phyloP scores from a whole-genome alignment of 768 basidiomycete genomes.

The Dioszegia crocea region DNA sequence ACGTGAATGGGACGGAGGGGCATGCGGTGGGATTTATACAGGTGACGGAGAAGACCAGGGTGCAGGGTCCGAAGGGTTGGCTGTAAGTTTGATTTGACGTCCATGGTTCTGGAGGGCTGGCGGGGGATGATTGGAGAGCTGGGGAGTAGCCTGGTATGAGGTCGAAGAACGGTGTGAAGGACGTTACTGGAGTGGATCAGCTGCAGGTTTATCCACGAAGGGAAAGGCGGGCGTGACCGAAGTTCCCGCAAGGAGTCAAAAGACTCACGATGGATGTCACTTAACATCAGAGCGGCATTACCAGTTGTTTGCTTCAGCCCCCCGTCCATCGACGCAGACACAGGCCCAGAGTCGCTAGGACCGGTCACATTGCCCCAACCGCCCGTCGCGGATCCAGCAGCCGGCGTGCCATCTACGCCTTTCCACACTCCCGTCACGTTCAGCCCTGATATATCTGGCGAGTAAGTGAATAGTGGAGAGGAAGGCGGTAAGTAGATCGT shows the following conservation, averaged over 20 bases:
- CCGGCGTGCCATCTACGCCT: neutral
- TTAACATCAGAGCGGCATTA: neutral
- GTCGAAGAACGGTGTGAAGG: neutral
- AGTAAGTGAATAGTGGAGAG: conserved; percentile 2
- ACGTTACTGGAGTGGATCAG: neutral
- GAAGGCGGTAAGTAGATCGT: conserved; percentile 5
- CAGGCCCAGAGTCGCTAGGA: neutral
- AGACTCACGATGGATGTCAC: neutral
- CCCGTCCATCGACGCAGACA: neutral
- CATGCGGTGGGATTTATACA: conserved; percentile 1
- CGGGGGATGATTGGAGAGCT: neutral
- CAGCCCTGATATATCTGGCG: neutral
- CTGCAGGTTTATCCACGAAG: neutral
- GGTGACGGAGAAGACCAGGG: neutral
- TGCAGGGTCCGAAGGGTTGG: conserved; percentile 1
- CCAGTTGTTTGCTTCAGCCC: neutral
- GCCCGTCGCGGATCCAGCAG: neutral
- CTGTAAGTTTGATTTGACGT: neutral
- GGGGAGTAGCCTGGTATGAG: neutral
- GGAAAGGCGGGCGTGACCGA: neutral
- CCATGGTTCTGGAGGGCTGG: neutral
- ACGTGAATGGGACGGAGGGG: neutral
- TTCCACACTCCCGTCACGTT: neutral
- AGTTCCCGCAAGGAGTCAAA: too few species aligned
- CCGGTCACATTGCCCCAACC: neutral